These are phyloP conservation scores for Lachnellula hyalina DNA, from an alignment of 2,329 filamentous ascomycete species.

Conservation along the genomic window DNA sequence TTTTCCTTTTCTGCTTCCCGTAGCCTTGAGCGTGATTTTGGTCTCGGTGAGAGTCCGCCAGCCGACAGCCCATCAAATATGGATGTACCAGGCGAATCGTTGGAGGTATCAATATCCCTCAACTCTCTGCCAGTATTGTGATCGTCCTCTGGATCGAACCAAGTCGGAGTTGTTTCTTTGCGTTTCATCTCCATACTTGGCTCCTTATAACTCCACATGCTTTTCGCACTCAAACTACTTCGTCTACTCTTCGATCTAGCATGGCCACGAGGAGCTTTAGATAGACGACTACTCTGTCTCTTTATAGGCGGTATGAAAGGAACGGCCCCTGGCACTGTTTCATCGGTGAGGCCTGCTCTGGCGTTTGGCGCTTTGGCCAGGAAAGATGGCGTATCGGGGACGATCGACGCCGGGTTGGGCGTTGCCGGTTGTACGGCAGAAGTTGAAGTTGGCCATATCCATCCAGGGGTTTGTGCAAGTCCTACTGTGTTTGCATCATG, in stretches of 20 bases:
- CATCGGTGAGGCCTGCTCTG: slow-evolving; percentile 57
- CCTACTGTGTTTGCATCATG: slow-evolving; percentile 9
- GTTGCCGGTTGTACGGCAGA: slow-evolving; percentile 19
- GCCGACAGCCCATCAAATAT: slow-evolving; percentile 14
- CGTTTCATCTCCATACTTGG: slow-evolving; percentile 15
- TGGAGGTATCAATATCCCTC: slow-evolving; percentile 9
- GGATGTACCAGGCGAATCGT: slow-evolving; percentile 21
- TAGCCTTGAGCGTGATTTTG: slow-evolving; percentile 17
- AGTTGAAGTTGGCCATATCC: slow-evolving; percentile 25
- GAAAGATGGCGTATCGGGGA: slow-evolving; percentile 37
- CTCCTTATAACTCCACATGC: slow-evolving; percentile 22
- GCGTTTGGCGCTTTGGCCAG: slow-evolving; percentile 57
- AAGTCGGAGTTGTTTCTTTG: slow-evolving; percentile 18
- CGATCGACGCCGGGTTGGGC: slow-evolving; percentile 27
- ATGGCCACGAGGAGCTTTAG: slow-evolving; percentile 37
- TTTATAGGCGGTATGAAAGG: slow-evolving; percentile 51
- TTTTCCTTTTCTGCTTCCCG: slow-evolving; percentile 17
- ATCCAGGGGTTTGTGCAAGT: slow-evolving; percentile 17
- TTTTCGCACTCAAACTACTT: slow-evolving; percentile 28
- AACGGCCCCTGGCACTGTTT: slow-evolving; percentile 53
- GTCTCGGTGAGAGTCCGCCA: slow-evolving; percentile 24
- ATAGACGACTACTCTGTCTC: slow-evolving; percentile 48
- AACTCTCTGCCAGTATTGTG: slow-evolving; percentile 10
- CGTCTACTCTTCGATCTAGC: slow-evolving; percentile 26
- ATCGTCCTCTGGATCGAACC: slow-evolving; percentile 26